Evolutionary conservation across 306 rosid genomes (phyloP), one percentile per base, ranked within the genome.

Genomic region (Clitoria ternatea): DNA sequence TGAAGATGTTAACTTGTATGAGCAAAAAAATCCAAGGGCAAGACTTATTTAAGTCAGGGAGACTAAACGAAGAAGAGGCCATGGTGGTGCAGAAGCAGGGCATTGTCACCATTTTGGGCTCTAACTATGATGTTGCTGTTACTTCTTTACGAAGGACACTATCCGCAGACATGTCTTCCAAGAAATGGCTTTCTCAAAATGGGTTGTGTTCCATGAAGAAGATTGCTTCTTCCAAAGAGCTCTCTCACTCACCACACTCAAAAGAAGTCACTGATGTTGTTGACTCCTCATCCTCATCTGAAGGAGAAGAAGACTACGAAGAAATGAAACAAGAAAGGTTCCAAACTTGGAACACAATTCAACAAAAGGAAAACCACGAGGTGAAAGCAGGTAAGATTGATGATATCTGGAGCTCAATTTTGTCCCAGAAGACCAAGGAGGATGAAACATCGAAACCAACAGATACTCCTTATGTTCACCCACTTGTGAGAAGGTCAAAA

Each of bases 131-230:
- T 9, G 63, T 7, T 17, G 20, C 52, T 5, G 7, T 72, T 0
- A 48, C 81, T 73, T 88, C 95, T 22, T 59, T 91, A 4, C 74
- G 97, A 10, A 67, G 97, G 35, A 88, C 97, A 26, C 88, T 86
- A 45, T 91, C 97, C 0, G 97, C 96, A n/a, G 96, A 91, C 85
- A 86, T 91, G 97, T 91, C 96, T 10, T 91, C 97, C 39, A 78
- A 81, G 82, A 87, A 75, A 67, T 89, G 96, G 92, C 79, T 86
- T 27, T 84, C 85, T 35, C 87, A 81, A 65, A 77, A 87, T 22
- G 91, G 89, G 3, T 50, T 84, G 63, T 70, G 77, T 45, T 77
- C 93, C 17, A 75, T 87, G 79, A 88, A 85, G 18, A 89, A 79
- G 77, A 63, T 24, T 4, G 76, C 84, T 17, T 89, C 98, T 23